Evolutionary conservation across 2,329 filamentous ascomycete species (phyloP).

Genomic region (Drechslerella stenobrocha): DNA sequence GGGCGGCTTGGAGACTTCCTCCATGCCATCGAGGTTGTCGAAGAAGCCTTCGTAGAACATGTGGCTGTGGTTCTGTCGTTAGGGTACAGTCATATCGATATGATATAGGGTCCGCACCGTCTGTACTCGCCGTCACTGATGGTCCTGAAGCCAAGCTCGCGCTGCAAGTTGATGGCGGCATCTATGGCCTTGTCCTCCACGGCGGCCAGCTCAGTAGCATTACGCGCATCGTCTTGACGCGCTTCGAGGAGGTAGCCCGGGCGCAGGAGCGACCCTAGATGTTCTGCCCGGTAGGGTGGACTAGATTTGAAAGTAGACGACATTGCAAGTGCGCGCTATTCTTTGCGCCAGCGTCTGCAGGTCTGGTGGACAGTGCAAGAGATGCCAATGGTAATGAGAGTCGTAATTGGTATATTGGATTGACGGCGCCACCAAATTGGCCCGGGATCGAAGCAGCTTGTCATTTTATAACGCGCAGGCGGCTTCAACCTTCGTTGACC

Average conservation of each 20-base stretch:
- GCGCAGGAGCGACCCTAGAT: slow-evolving; percentile 71
- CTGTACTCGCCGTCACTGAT: slow-evolving; percentile 72
- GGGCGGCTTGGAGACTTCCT: slow-evolving; percentile 36
- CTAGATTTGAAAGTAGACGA: slow-evolving; percentile 8
- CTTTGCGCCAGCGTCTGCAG: no score
- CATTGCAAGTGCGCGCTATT: slow-evolving; percentile 6
- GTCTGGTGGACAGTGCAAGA: no score
- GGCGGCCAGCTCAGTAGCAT: slow-evolving; percentile 62
- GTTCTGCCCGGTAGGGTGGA: slow-evolving; percentile 71
- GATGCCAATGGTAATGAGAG: no score
- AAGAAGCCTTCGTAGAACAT: slow-evolving; percentile 52
- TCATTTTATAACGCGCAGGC: no score
- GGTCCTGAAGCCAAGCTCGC: slow-evolving; percentile 65
- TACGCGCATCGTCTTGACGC: slow-evolving; percentile 63
- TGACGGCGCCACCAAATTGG: no score
- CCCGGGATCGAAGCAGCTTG: no score
- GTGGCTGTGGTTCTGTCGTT: slow-evolving; percentile 29
- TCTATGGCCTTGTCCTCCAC: slow-evolving; percentile 69
- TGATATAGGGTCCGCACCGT: slow-evolving; percentile 48
- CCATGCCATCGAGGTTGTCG: slow-evolving; percentile 50
- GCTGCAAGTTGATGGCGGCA: slow-evolving; percentile 68
- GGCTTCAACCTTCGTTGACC: no score
- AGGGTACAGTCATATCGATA: slow-evolving; percentile 55
- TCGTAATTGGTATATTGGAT: no score
- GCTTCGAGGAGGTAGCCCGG: slow-evolving; percentile 66